Base-by-base conservation (phyloP, 1,284 basidiomycete genomes). In the Thelephora terrestris region DNA sequence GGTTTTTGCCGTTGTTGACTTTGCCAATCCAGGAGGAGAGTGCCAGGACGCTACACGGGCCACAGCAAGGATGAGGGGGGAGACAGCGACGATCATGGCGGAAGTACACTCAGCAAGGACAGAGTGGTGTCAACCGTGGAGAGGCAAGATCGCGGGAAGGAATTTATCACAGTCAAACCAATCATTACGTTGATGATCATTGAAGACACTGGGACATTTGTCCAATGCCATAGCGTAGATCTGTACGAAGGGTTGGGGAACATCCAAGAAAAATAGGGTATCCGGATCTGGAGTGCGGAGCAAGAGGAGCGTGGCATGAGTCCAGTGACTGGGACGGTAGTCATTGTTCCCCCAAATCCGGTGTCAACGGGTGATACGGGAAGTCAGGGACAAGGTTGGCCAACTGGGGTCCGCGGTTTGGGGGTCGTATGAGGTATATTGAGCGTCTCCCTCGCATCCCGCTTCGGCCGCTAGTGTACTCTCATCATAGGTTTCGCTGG, bases 171-270 rank as follows among this genome's bases (percentile, higher is more conserved):
- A 47, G 89, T 80, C 17, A 92, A 72, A 10, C 90, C 89, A 27
- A 91, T 51, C 23, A 79, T 73, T 1, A 90, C 88, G 48, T 92
- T 72, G 34, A 79, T 65, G 1, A 87, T 91, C 89, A 92, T n/a
- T 91, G 61, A 92, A 84, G 38, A 86, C 71, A 53, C 85, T 82
- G 0, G 78, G 79, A 14, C 79, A 79, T 57, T 76, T 81, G 5
- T 90, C 90, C 6, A 92, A 66, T 0, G 90, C 87, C 51, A 89
- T 64, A 0, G 81, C 81, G 60, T 91, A 92, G 12, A 92, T 71
- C 54, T 83, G 81, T 9, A 92, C 90, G 57, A 92, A 93, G 1
- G 90, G 90, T 58, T 93, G 90, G 0, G 90, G 90, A 0, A 89
- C 87, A 27, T 75, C 66, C 32, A 91, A 69, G 2, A 79, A 66